Base-by-base conservation (phyloP, 306 rosid genomes). In the Cyamopsis tetragonoloba region DNA sequence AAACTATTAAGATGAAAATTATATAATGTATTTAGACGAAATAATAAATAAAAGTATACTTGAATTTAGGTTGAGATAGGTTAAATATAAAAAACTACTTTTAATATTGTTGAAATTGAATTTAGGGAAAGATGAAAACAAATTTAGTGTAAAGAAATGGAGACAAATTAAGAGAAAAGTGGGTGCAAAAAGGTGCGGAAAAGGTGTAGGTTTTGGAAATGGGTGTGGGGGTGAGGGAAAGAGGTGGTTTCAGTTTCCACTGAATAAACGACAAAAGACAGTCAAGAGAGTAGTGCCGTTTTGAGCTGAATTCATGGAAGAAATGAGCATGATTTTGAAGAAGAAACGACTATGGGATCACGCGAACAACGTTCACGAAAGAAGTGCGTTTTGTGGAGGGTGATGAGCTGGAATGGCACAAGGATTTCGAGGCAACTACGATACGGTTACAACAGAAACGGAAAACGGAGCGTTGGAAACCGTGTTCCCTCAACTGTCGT, bases 401-500 rank as follows among this genome's bases (percentile, higher is more conserved):
- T 66, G 47, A 43, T 17, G 11, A 4, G 2, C 22, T 34, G 77
- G 75, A 81, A 65, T 32, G 71, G 49, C 48, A 77, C 57, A 67
- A 77, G 67, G 67, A 77, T 75, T 54, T 42, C 62, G 41, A 54
- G 19, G 10, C 18, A 11, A 62, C 44, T 39, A 62, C 11, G 38
- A 42, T 64, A 74, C 77, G 24, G 74, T 55, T 15, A 56, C 8
- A 9, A 17, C 39, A 5, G 6, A 27, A 84, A 81, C 81, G 62
- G 57, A 61, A 79, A 73, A 72, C 69, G 63, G 77, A 74, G 69
- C 75, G 47, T 87, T 51, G 95, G 96, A 84, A 86, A 85, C 53
- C 73, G 88, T 82, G 92, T 80, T 73, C 28, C 12, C 6, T 71
- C 81, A 77, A 74, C 80, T 69, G 85, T 68, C 78, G 57, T 66